These are phyloP conservation scores for Chalciporus sphaerocephalus DNA, from an alignment of 768 basidiomycete genomes.

Conservation along the genomic window DNA sequence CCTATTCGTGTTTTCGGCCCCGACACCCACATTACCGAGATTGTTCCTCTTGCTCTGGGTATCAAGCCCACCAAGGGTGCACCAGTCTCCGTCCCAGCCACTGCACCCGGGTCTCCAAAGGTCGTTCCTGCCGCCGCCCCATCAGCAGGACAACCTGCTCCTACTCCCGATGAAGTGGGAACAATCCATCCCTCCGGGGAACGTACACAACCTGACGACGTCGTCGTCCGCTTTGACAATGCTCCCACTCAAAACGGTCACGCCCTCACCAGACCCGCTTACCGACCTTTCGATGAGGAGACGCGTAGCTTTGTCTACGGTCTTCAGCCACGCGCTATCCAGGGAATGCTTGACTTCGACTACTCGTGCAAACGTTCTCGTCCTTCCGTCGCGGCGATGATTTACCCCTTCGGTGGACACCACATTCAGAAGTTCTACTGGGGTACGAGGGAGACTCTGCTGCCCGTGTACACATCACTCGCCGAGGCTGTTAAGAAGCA, in stretches of 20 bases:
- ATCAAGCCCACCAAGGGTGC: slow-evolving; percentile 38
- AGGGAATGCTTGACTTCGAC: slow-evolving; percentile 98
- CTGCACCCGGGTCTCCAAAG: slow-evolving; percentile 44
- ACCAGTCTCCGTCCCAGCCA: slow-evolving; percentile 39
- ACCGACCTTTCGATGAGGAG: slow-evolving; percentile 85
- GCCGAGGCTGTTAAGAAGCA: slow-evolving; percentile 92
- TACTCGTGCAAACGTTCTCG: slow-evolving; percentile 91
- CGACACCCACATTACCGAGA: slow-evolving; percentile 97
- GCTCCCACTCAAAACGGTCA: slow-evolving; percentile 28
- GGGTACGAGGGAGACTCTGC: slow-evolving; percentile 98
- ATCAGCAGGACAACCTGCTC: slow-evolving; percentile 33
- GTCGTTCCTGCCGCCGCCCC: slow-evolving; percentile 19
- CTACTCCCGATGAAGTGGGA: slow-evolving; percentile 51
- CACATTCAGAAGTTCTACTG: slow-evolving; percentile 99
- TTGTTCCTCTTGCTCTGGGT: slow-evolving; percentile 96
- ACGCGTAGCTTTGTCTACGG: slow-evolving; percentile 99
- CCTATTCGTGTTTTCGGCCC: slow-evolving; percentile 97
- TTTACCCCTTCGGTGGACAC: slow-evolving; percentile 99
- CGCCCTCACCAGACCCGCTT: slow-evolving; percentile 59
- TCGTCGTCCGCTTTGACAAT: slow-evolving; percentile 83
- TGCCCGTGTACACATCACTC: slow-evolving; percentile 93
- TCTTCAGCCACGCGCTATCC: slow-evolving; percentile 98
- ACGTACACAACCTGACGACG: slow-evolving; percentile 80
- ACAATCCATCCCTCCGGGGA: slow-evolving; percentile 72
- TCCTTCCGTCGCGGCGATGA: slow-evolving; percentile 97